Percentiles rank a stretch among this genome's conserved stretches.
Conservation (phyloP, 768 basidiomycete genomes). For the Kwoniella bestiolae region DNA sequence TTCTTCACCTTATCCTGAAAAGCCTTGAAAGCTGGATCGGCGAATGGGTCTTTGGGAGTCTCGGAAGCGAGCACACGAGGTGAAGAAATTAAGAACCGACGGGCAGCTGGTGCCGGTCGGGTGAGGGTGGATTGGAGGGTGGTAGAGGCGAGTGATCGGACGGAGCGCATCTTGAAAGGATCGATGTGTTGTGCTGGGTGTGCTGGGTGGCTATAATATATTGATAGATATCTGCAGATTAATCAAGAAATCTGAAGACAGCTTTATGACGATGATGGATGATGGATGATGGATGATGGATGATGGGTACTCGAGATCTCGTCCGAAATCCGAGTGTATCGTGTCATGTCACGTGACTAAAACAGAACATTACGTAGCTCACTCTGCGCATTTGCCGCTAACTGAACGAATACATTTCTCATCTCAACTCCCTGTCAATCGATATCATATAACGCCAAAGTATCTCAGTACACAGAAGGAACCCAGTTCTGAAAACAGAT, state of each 20-base stretch:
- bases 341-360: background rate
- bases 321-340: background rate
- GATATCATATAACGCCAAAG: background rate
- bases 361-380: background rate
- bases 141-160: constrained; percentile 2
- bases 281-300: no score
- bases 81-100: constrained; percentile 24
- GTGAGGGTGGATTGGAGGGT: constrained; percentile 1
- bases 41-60: constrained; percentile 34
- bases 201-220: no score
- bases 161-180: no score
- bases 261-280: no score
- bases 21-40: constrained; percentile 34
- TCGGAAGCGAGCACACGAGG: constrained; percentile 29
- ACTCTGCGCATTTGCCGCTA: background rate
- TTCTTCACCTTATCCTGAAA: constrained; percentile 44
- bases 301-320: no score
- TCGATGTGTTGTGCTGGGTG: no score
- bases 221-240: no score
- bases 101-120: background rate
- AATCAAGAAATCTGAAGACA: no score
- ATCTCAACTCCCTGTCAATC: background rate
- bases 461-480: background rate
- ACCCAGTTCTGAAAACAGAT: background rate
- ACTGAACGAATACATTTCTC: background rate